Evolutionary conservation across 495 filamentous ascomycete genomes (phyloP).

Genomic region (Achaetomiella virescens): DNA sequence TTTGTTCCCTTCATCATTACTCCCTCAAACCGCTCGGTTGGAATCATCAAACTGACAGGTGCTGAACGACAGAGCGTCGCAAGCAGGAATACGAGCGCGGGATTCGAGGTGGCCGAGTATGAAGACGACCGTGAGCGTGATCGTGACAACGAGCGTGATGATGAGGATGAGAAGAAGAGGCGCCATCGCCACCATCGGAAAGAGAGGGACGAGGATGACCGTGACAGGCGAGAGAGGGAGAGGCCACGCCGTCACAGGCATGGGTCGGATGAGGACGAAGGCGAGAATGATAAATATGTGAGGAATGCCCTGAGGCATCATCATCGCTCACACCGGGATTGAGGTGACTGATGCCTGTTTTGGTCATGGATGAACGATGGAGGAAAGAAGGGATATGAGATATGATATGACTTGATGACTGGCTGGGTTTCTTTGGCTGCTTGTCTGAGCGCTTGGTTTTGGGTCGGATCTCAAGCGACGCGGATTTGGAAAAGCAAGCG

Average conservation of each 20-base stretch:
- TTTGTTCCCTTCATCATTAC: constrained; percentile 40
- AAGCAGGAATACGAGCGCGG: constrained; percentile 34
- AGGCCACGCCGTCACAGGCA: constrained; percentile 17
- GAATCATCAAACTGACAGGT: too few relatives aligned
- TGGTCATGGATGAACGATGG: neutral
- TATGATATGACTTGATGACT: neutral
- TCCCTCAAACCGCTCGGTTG: too few relatives aligned
- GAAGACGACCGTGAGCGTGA: constrained; percentile 23
- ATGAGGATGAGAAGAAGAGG: constrained; percentile 11
- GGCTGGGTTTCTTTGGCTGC: too few relatives aligned
- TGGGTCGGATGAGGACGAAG: constrained; percentile 18
- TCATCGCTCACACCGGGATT: constrained; percentile 3
- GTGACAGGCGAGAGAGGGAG: neutral
- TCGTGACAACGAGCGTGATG: neutral
- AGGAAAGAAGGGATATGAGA: neutral
- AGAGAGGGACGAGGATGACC: constrained; percentile 17
- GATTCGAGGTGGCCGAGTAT: constrained; percentile 6
- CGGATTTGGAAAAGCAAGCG: neutral
- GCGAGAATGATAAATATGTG: constrained; percentile 8
- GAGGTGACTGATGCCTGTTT: too few relatives aligned
- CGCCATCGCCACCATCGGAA: constrained; percentile 19
- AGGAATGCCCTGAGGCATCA: neutral
- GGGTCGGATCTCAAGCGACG: neutral
- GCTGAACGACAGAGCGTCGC: constrained; percentile 26
- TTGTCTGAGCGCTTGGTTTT: neutral